A percentile compares a stretch with the other conserved stretches of the same genome.
phyloP scores from a whole-genome alignment of 441 rosid species.

The Melianthus villosus region DNA sequence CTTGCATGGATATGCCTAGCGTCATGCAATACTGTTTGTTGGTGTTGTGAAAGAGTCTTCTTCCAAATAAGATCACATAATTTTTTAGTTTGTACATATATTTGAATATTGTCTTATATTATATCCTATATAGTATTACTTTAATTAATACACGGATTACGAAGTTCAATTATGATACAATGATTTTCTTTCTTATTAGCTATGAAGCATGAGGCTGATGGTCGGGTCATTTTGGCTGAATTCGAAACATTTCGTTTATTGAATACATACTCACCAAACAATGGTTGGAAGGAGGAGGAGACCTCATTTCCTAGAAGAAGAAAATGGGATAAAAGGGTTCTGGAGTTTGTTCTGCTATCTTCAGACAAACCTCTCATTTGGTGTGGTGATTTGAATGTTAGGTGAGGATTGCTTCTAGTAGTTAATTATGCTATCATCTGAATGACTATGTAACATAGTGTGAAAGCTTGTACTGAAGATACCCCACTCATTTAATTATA shows the following conservation, averaged over 20 bases:
- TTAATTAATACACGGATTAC: too few species aligned
- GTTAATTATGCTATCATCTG: too few species aligned
- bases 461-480: too few species aligned
- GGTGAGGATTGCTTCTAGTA: conserved; percentile 28
- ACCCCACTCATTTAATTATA: too few species aligned
- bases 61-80: too few species aligned
- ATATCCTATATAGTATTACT: too few species aligned
- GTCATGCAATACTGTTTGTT: too few species aligned
- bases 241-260: conserved; percentile 56
- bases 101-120: too few species aligned
- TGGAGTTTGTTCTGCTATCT: conserved; percentile 45
- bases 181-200: conserved; percentile 24
- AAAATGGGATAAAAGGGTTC: conserved; percentile 84
- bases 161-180: not conserved
- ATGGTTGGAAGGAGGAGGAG: conserved; percentile 97
- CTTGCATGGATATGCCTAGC: too few species aligned
- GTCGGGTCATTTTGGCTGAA: conserved; percentile 85
- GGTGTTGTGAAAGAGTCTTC: too few species aligned
- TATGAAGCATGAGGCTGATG: conserved; percentile 80
- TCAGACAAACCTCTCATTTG: conserved; percentile 86
- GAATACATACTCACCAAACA: conserved; percentile 85
- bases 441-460: too few species aligned
- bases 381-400: conserved; percentile 96
- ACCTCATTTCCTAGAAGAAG: conserved; percentile 83
- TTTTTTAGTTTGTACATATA: too few species aligned